Evolutionary conservation across 495 filamentous ascomycete genomes (phyloP).

Genomic region (Tuber umbilicatum): DNA sequence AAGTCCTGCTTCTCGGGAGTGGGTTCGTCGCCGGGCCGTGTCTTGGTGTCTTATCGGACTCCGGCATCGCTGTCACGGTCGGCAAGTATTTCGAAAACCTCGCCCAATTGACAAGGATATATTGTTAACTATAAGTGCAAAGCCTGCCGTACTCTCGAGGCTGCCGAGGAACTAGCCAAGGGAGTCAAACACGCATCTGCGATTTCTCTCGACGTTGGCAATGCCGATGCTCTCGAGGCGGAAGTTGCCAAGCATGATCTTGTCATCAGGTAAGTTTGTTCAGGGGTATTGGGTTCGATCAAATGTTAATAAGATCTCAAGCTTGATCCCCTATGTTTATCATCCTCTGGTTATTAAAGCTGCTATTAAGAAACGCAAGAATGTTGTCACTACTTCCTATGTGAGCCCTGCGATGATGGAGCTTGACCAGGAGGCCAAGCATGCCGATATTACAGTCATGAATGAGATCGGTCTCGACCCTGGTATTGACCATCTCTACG

Average conservation of each 20-base stretch:
- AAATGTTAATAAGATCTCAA: conserved; percentile 6
- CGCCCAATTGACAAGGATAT: conserved; percentile 9
- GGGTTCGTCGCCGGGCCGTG: conserved; percentile 79
- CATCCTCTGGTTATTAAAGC: conserved; percentile 86
- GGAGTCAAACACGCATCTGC: conserved; percentile 64
- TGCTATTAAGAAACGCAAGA: conserved; percentile 86
- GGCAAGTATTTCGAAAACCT: conserved; percentile 51
- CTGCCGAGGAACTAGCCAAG: conserved; percentile 63
- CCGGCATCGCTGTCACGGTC: conserved; percentile 73
- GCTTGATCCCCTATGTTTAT: conserved; percentile 86
- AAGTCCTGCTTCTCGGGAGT: conserved; percentile 67
- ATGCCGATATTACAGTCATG: conserved; percentile 93
- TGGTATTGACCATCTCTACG: conserved; percentile 74
- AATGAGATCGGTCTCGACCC: conserved; percentile 84
- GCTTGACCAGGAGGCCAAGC: conserved; percentile 74
- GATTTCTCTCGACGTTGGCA: conserved; percentile 75
- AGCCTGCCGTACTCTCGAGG: conserved; percentile 82
- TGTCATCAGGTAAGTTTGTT: conserved; percentile 51
- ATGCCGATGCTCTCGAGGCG: conserved; percentile 66
- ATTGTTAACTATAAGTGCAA: conserved; percentile 12
- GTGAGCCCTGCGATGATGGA: conserved; percentile 88
- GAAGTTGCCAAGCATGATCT: conserved; percentile 72
- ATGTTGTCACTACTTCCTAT: conserved; percentile 96
- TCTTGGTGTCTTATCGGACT: conserved; percentile 66
- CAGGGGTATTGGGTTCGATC: background rate